These are phyloP conservation scores for Sicyos edulis DNA, from an alignment of 306 rosid species.

Conservation along the genomic window DNA sequence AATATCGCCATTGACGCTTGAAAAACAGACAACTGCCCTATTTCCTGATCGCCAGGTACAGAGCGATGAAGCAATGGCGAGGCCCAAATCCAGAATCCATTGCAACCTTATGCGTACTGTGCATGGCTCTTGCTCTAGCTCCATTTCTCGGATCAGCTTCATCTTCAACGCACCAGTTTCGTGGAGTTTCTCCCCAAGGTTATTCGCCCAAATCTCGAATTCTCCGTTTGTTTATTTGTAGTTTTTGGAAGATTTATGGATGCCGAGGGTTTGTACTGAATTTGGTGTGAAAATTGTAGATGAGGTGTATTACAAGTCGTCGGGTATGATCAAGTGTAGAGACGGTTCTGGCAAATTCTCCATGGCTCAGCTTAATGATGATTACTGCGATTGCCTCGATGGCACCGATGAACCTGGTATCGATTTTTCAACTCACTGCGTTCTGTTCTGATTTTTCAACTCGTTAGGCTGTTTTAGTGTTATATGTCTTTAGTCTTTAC, in stretches of 20 bases:
- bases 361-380: slow-evolving; percentile 76
- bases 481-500: background rate
- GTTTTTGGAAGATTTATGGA: slow-evolving; percentile 5
- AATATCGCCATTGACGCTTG: background rate
- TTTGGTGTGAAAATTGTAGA: slow-evolving; percentile 33
- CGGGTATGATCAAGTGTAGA: slow-evolving; percentile 59
- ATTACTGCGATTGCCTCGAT: slow-evolving; percentile 87
- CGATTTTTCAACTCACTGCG: background rate
- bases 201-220: background rate
- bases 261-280: slow-evolving; percentile 2
- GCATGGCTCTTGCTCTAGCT: slow-evolving; percentile 19
- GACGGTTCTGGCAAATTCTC: slow-evolving; percentile 77
- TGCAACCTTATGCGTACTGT: slow-evolving; percentile 15
- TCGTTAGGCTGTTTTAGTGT: background rate
- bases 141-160: slow-evolving; percentile 31
- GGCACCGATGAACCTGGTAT: slow-evolving; percentile 98
- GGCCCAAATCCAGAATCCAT: background rate
- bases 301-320: slow-evolving; percentile 62
- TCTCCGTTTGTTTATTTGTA: background rate
- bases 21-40: background rate
- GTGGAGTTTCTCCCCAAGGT: slow-evolving; percentile 86
- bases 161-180: slow-evolving; percentile 39
- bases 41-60: background rate
- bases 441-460: background rate
- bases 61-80: slow-evolving; percentile 29